Base-by-base conservation (phyloP, 352 stramenopile genomes). In the Blastocystis sp. region DNA sequence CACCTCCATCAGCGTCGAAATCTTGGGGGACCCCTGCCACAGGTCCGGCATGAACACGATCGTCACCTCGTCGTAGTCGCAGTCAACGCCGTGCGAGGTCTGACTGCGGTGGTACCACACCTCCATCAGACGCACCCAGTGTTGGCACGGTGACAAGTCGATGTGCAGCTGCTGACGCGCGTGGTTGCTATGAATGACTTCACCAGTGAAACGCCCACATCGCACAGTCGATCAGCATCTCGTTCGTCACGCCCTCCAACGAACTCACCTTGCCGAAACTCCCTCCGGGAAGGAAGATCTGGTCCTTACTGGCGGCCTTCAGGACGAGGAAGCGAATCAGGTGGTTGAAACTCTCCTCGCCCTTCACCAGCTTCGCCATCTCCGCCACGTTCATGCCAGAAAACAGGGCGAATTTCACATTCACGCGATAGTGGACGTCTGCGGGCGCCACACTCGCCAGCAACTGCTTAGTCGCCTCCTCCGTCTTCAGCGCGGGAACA, bases 71-170 rank as follows among this genome's bases (percentile, higher is more conserved):
- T 85, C 41, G 39, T 85, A 85, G 45, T 85, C 60, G 61, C 74
- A 85, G 51, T 85, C 66, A 16, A 70, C 74, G 1, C 74, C 74
- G 37, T 55, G 74, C 2, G 41, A 67, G 10, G 74, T 85, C 60
- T 85, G 50, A n/a, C 29, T 67, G 26, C 74, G 45, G 24, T 85
- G 31, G 61, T 85, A 85, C 74, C 74, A 85, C 6, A 85, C 31
- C 37, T 85, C 74, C 74, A 85, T 85, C 74, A 85, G 65, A 16
- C 74, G 74, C n/a, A 85, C 66, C 74, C 74, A 85, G 41, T 69
- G 74, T 29, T 29, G 19, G 31, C 74, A 85, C 37, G n/a, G 21
- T 3, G 74, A 67, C 55, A 85, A 62, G 45, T 85, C 74, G 2
- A 85, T 12, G 45, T 85, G 51, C 13, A 85, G 9, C 33, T 85